Evolutionary conservation across 306 rosid genomes (phyloP), one percentile per base, ranked within the genome.

Genomic region (Lathyrus sativus): DNA sequence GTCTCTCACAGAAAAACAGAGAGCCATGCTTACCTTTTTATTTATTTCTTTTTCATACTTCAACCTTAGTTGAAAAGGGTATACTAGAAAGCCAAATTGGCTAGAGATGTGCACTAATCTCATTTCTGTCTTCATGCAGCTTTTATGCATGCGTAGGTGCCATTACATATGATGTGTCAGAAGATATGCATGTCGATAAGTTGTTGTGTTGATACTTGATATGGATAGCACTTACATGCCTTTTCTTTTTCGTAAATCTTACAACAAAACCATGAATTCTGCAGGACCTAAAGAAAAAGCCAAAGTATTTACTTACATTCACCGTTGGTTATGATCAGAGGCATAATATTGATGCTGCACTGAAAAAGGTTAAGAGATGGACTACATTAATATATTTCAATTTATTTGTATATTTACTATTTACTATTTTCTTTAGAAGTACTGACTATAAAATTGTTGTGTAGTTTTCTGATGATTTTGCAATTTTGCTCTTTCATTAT

Each of bases 401-500:
- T 57, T 19, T 62, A 10, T 72, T 72, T 76, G 26, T 54, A 15
- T 41, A 73, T 13, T 71, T 54, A 64, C 45, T 62, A 3, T 65
- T 71, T 70, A 39, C 53, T 50, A 68, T 63, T 77, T 44, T 75
- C 62, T 76, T 56, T 70, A 11, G 42, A 56, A 66, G 62, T 74
- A 70, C 78, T 69, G 79, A 85, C 83, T 75, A 67, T 75, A 55
- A 44, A 31, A 53, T 67, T 76, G 58, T 38, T 69, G 61, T 70
- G 81, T 81, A 95, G 99, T 90, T 95, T 82, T 95, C 99, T 74
- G 95, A 84, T 78, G 86, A 90, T 83, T 95, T 95, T 85, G 79
- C 83, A 73, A 95, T 95, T 80, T 60, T 95, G 88, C 99, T 95
- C 82, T 95, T 95, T 79, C 99, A 95, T 84, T 95, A 95, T 80